Evolutionary conservation across 2,329 filamentous ascomycete species (phyloP), one percentile per base, ranked within the genome.

Genomic region (Penicillium aurantiogriseum): DNA sequence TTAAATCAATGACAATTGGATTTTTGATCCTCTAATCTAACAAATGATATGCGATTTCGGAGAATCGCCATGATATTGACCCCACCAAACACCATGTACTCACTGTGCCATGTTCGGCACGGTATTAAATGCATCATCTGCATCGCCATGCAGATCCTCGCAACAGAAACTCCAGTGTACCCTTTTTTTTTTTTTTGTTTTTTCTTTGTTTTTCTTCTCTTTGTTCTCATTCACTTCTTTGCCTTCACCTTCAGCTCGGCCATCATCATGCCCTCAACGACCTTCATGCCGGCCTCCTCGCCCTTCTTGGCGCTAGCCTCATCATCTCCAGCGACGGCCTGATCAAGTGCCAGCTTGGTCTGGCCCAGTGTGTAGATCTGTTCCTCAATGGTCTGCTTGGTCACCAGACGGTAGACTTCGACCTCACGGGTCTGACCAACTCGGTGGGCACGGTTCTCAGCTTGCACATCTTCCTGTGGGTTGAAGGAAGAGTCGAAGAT

Each of bases 401-500:
- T 90, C 53, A 99, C 88, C 1, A 99, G 82, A 31, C 92, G 83
- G 40, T 96, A 86, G 40, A 99, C 89, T 71, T 99, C 93, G 1
- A 99, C 94, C 36, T 93, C 89, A 17, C 90, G 82, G 31, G 85
- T 92, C 79, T 99, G 94, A 0, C 94, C 94, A 9, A 99, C 90
- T 15, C 94, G 88, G 76, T 99, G 94, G 0, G 94, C 94, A 19
- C 94, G 88, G 73, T 99, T 97, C 79, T 97, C 94, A 0, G 94
- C 94, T 74, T 99, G 94, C n/a, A 96, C 87, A 71, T 99, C 94
- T 66, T 97, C 93, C 71, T 99, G 94, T 0, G 94, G 94, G 67
- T 99, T 99, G 78, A 97, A 96, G n/a, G 88, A 91, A 62, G 90
- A 89, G 75, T 99, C 94, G 72, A 97, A 97, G 69, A 99, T 94